Evolutionary conservation across 1,284 basidiomycete species (phyloP).

Genomic region (Rhodotorula sp.): DNA sequence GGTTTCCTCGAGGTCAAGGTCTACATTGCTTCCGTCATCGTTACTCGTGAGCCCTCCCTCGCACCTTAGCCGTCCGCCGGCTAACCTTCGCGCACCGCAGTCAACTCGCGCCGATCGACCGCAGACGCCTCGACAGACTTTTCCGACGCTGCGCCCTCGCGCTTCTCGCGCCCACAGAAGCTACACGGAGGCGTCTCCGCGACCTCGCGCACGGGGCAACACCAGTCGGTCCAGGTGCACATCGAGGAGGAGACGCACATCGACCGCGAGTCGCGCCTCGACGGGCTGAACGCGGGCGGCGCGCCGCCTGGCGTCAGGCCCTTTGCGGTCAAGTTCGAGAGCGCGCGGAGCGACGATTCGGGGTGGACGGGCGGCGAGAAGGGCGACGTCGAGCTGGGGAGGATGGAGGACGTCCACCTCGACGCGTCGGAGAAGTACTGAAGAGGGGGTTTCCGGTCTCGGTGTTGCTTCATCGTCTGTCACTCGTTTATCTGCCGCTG

Average conservation of each 20-base stretch:
- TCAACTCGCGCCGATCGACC: not conserved
- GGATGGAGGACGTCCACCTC: constrained; percentile 1
- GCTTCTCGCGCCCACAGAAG: not conserved
- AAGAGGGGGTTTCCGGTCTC: not conserved
- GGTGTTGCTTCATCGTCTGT: not conserved
- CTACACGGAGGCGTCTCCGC: not conserved
- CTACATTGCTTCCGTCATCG: not conserved
- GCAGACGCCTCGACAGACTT: not conserved
- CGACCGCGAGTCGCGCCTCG: not conserved
- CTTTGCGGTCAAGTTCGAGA: not conserved
- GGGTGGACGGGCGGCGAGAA: constrained; percentile 1
- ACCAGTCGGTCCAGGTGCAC: not conserved
- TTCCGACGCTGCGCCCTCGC: not conserved
- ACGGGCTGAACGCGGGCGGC: not conserved
- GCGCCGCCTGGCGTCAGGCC: not conserved
- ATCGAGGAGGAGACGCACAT: not conserved
- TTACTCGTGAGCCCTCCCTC: not conserved
- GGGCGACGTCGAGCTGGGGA: not conserved
- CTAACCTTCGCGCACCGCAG: not conserved
- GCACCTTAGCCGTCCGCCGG: not conserved
- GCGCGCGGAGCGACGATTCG: not conserved
- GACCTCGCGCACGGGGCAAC: not conserved
- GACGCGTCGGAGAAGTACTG: not conserved
- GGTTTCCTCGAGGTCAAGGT: not conserved
- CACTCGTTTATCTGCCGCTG: not conserved